Evolutionary conservation across 2,329 filamentous ascomycete genomes (phyloP), one percentile per base, ranked within the genome.

Genomic region (Colletotrichum eleusines): DNA sequence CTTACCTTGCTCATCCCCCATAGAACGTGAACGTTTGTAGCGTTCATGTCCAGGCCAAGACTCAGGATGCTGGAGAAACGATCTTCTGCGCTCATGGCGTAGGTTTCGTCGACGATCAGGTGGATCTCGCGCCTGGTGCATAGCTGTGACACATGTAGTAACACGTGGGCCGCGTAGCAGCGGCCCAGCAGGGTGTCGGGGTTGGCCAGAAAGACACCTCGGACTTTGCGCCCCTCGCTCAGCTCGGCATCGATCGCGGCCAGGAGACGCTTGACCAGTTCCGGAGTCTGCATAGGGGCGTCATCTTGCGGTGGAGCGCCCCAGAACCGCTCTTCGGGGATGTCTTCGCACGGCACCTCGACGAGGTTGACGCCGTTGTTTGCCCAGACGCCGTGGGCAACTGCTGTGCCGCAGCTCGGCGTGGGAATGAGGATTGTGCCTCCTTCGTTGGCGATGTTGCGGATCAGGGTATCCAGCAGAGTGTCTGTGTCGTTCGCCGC

Each of bases 301-400:
- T 53, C 31, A 1, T 38, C 44, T 1, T 20, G 14, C 7, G 46
- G 54, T 1, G 44, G n/a, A 4, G 31, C 28, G 11, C 48, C 54
- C 18, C 62, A 60, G 46, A 69, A 61, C 16, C 66, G 62, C 28
- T 69, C 66, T 18, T 66, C 54, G 14, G 62, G 38, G n/a, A 69
- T 69, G 63, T 69, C 66, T 20, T 69, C 62, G 31, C 66, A 69
- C 5, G 66, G 63, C 0, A 69, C 66, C n/a, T 60, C 46, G 12
- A 69, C 66, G 3, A 69, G 38, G 3, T 46, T 55, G 12, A 69
- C 40, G 20, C 33, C 23, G 12, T 66, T 69, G 5, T 63, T 62
- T 9, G 59, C 31, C 23, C 54, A 69, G 46, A 60, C 23, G 11
- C 63, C 53, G 14, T 42, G 26, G 23, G 53, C 46, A 16, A 50